Base-by-base conservation (phyloP, 768 basidiomycete species). In the Coprinopsis cinerea region DNA sequence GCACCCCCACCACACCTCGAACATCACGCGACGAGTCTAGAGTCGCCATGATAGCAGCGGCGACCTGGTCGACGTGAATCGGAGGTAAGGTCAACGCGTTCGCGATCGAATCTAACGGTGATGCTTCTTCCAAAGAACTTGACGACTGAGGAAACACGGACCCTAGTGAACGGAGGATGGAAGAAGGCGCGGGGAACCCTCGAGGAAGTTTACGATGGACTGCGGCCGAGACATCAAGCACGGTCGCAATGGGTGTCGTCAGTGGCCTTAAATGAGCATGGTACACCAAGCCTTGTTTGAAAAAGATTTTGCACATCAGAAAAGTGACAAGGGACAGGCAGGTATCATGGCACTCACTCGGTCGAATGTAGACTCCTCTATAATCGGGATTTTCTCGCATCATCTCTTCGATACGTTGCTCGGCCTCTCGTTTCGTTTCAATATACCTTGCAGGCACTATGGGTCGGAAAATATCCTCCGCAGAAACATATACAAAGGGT, bases 61-160 rank as follows among this genome's bases (percentile, higher is more conserved):
- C 96, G 39, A 98, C 92, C 54, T 93, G 91, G 58, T 99, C 96
- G 18, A 97, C 92, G 60, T 98, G 95, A 36, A 98, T 81, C 1
- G 96, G 94, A 25, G 88, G 91, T 48, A 86, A 84, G n/a, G 78
- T 75, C 44, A 97, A 67, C 15, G 87, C 82, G 53, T 87, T 87
- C 5, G 91, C 88, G 28, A 93, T 67, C 2, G 86, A 82, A 26
- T 80, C 72, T 34, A 87, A 66, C 14, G 79, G 61, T 20, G 79
- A 79, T 20, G 62, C 55, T 41, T 30, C 47, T 56, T 56, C 64
- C 62, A 48, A 61, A 59, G 55, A 72, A 20, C 36, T 20, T 47
- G 44, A 41, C 39, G 48, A 37, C 28, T 53, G 40, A 37, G 55
- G 28, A 39, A 53, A 44, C 26, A 51, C 58, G 32, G 74, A 63